Conservation (phyloP, 1,139 yeast species). For the Yamadazyma buinensis region DNA sequence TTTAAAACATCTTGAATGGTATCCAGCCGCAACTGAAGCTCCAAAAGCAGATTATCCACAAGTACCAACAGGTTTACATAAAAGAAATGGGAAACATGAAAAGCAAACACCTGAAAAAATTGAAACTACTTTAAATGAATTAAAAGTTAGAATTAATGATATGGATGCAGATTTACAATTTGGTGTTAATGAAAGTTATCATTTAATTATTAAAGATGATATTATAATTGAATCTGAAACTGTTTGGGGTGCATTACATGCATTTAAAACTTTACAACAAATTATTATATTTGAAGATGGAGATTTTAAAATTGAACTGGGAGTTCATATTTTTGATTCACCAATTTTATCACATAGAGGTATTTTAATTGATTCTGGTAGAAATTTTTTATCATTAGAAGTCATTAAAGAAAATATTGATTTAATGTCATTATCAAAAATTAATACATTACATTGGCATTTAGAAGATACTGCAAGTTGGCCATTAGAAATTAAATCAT, state of each 20-base stretch:
- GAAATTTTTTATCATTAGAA: slow-evolving; percentile 34
- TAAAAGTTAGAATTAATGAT: slow-evolving; percentile 20
- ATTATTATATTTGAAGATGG: slow-evolving; percentile 26
- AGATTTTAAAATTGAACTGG: slow-evolving; percentile 26
- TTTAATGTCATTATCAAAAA: slow-evolving; percentile 37
- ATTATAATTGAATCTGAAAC: slow-evolving; percentile 31
- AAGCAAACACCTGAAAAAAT: neutral
- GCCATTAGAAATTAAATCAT: slow-evolving; percentile 35
- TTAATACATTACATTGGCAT: slow-evolving; percentile 48
- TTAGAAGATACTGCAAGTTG: slow-evolving; percentile 44
- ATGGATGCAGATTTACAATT: slow-evolving; percentile 29
- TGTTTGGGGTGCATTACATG: slow-evolving; percentile 46
- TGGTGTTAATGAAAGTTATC: slow-evolving; percentile 42
- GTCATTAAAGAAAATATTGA: slow-evolving; percentile 38
- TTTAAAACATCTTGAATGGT: slow-evolving; percentile 20
- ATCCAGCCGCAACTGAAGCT: slow-evolving; percentile 24
- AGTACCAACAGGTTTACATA: neutral
- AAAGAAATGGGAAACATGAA: neutral
- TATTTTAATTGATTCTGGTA: slow-evolving; percentile 39
- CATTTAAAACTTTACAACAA: slow-evolving; percentile 43
- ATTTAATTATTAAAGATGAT: slow-evolving; percentile 16
- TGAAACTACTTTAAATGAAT: neutral
- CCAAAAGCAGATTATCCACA: slow-evolving; percentile 2
- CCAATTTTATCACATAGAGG: slow-evolving; percentile 47
- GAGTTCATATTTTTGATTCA: slow-evolving; percentile 32